A percentile compares a stretch with the other conserved stretches of the same genome.
These are phyloP conservation scores for Pythium myriotylum DNA, from an alignment of 352 stramenopile genomes.

Conservation along the genomic window DNA sequence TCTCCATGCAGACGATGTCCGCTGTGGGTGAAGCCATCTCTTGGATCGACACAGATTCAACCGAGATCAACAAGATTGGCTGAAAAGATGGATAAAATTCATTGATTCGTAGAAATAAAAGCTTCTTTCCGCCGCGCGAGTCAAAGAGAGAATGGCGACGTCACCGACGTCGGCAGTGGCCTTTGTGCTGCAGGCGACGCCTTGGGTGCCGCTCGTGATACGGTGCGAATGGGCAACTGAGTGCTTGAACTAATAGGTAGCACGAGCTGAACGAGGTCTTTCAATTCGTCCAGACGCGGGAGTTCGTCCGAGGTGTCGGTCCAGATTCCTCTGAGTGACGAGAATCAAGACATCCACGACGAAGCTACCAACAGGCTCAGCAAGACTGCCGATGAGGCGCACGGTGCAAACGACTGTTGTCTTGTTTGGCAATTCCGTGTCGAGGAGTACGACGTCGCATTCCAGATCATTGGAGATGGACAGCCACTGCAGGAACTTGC, in stretches of 20 bases:
- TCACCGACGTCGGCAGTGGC: constrained; percentile 30
- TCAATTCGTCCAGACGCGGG: constrained; percentile 34
- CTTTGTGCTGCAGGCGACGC: constrained; percentile 59
- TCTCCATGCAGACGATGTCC: no score
- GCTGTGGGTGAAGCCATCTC: not conserved
- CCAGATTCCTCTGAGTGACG: constrained; percentile 22
- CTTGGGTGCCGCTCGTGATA: constrained; percentile 52
- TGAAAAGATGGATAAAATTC: constrained; percentile 18
- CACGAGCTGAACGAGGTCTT: not conserved
- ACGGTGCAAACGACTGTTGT: not conserved
- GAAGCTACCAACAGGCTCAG: not conserved
- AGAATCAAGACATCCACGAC: constrained; percentile 18
- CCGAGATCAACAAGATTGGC: constrained; percentile 33
- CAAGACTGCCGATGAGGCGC: not conserved
- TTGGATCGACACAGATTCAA: not conserved
- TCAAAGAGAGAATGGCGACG: not conserved
- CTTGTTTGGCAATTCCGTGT: constrained; percentile 62
- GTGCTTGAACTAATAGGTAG: no score
- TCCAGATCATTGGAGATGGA: constrained; percentile 59
- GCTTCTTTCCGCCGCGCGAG: not conserved
- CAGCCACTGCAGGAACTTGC: constrained; percentile 32
- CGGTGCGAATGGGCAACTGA: constrained; percentile 24
- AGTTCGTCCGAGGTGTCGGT: constrained; percentile 54
- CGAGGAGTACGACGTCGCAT: constrained; percentile 62
- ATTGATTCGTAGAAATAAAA: not conserved